phyloP scores from a whole-genome alignment of 2,329 filamentous ascomycete species.

The Phaeosphaeria sp. region DNA sequence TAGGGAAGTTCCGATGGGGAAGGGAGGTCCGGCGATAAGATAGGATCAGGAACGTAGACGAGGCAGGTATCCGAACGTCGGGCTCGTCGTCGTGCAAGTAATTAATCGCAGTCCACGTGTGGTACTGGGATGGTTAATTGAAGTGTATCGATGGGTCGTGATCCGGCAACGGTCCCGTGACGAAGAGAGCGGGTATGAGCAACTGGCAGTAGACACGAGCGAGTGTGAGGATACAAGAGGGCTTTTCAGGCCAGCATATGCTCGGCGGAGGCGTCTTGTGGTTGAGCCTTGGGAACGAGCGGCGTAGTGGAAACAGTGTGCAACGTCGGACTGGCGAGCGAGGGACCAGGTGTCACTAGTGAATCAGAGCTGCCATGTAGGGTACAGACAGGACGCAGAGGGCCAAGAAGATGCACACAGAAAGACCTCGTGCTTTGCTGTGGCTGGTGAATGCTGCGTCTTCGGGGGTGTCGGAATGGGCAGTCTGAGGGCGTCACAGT shows the following conservation, averaged over 20 bases:
- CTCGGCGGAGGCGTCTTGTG: conserved; percentile 25
- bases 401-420: conserved; percentile 9
- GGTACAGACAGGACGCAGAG: conserved; percentile 13
- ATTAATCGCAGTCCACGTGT: conserved; percentile 23
- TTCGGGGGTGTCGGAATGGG: conserved; percentile 17
- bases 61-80: not conserved
- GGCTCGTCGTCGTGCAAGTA: conserved; percentile 2
- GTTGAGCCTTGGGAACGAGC: conserved; percentile 20
- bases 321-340: conserved; percentile 30
- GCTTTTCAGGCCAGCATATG: conserved; percentile 22
- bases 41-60: conserved; percentile 5
- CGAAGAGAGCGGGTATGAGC: conserved; percentile 7
- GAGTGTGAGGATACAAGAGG: conserved; percentile 20
- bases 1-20: conserved; percentile 16
- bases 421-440: conserved; percentile 33
- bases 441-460: conserved; percentile 22
- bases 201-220: conserved; percentile 8
- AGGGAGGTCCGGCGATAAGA: conserved; percentile 19
- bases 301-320: conserved; percentile 42
- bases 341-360: conserved; percentile 38
- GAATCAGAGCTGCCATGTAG: conserved; percentile 28
- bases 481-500: conserved; percentile 15
- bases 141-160: conserved; percentile 6
- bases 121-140: conserved; percentile 4
- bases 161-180: conserved; percentile 21